A percentile compares a stretch with the other conserved stretches of the same genome.
Conservation (phyloP, 495 filamentous ascomycete genomes). For the Neurospora sp. region DNA sequence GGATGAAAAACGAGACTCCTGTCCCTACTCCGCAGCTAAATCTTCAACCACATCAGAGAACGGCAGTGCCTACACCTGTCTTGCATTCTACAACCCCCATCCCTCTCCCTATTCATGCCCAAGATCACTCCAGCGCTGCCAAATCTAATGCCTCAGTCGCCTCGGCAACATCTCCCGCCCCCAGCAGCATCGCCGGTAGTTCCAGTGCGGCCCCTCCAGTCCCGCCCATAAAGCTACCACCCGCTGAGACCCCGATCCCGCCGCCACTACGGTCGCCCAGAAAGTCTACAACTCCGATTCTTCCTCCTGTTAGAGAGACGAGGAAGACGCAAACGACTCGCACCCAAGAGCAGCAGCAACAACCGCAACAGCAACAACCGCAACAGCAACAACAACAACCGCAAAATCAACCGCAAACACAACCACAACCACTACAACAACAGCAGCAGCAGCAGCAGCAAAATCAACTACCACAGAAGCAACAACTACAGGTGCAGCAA, state of each 20-base stretch:
- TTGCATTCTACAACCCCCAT: constrained; percentile 29
- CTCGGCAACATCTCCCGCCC: constrained; percentile 20
- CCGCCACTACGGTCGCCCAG: constrained; percentile 28
- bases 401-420: constrained; percentile 9
- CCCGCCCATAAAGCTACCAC: constrained; percentile 17
- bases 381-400: neutral
- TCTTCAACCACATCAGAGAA: constrained; percentile 17
- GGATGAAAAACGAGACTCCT: constrained; percentile 47
- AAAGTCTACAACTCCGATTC: constrained; percentile 44
- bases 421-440: constrained; percentile 19
- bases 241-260: constrained; percentile 22
- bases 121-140: constrained; percentile 20
- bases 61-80: constrained; percentile 4
- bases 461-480: constrained; percentile 3
- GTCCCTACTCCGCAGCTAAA: constrained; percentile 37
- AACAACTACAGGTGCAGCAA: constrained; percentile 4
- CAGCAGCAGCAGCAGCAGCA: constrained; percentile 6
- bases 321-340: constrained; percentile 19
- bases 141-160: constrained; percentile 15
- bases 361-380: neutral
- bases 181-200: constrained; percentile 13
- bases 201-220: constrained; percentile 1
- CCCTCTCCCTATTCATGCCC: constrained; percentile 20
- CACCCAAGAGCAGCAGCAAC: constrained; percentile 17
- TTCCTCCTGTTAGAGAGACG: constrained; percentile 36